These are phyloP conservation scores for Fusarium devonianum DNA, from an alignment of 2,329 filamentous ascomycete species.

Conservation along the genomic window DNA sequence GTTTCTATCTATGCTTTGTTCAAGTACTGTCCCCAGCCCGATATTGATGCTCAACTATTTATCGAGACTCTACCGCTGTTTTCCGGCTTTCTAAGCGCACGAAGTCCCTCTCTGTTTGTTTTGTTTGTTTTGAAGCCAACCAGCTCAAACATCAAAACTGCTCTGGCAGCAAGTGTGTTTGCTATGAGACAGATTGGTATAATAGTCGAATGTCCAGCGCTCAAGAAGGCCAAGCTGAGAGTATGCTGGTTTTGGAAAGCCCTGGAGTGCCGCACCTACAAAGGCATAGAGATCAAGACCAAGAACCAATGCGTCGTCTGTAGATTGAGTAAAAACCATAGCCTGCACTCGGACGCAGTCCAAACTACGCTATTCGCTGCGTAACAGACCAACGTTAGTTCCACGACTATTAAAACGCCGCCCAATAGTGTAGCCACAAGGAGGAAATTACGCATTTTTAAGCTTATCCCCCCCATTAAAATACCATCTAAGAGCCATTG, in stretches of 20 bases:
- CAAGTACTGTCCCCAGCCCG: too few relatives aligned
- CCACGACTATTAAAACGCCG: too few relatives aligned
- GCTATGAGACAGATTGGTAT: constrained; percentile 19
- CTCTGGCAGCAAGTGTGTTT: constrained; percentile 17
- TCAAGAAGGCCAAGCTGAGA: constrained; percentile 29
- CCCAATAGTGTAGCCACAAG: neutral
- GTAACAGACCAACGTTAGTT: too few relatives aligned
- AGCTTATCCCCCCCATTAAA: too few relatives aligned
- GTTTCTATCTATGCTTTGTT: too few relatives aligned
- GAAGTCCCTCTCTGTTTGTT: neutral
- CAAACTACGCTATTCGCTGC: too few relatives aligned
- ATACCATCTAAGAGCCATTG: too few relatives aligned
- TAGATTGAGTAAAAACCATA: neutral
- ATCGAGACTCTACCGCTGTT: neutral
- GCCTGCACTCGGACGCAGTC: constrained; percentile 5
- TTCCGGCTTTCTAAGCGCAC: neutral
- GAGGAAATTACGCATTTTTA: too few relatives aligned
- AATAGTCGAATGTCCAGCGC: constrained; percentile 20
- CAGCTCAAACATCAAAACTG: constrained; percentile 20
- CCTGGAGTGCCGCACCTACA: constrained; percentile 21
- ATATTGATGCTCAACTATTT: too few relatives aligned
- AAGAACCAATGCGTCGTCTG: constrained; percentile 14
- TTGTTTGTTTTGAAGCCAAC: constrained; percentile 13
- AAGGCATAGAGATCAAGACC: constrained; percentile 7
- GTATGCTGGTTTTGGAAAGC: constrained; percentile 20